Evolutionary conservation across 106 monocot species (phyloP).

Genomic region (Dendrobium catenatum): DNA sequence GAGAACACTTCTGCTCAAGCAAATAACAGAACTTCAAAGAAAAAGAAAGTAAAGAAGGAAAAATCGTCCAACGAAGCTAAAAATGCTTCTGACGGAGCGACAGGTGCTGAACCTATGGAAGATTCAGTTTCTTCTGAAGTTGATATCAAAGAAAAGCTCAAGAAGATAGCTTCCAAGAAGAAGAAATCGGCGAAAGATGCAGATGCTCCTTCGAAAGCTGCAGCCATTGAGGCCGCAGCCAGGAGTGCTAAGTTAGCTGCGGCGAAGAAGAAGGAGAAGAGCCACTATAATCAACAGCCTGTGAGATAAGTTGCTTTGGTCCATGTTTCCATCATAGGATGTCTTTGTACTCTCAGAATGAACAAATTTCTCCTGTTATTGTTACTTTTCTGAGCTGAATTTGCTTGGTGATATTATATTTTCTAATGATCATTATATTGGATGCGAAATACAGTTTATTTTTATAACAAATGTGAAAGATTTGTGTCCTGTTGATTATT

Average conservation of each 20-base stretch:
- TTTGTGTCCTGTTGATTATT: no score
- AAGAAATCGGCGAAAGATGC: conserved; percentile 51
- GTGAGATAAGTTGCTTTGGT: conserved; percentile 17
- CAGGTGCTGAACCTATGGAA: background rate
- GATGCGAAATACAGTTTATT: no score
- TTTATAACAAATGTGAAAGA: no score
- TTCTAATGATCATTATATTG: no score
- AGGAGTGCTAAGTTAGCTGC: conserved; percentile 43
- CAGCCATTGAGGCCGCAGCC: conserved; percentile 44
- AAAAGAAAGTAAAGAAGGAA: conserved; percentile 56
- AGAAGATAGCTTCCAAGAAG: conserved; percentile 41
- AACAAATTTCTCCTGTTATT: no score
- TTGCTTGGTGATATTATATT: no score
- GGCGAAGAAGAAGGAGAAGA: conserved; percentile 65
- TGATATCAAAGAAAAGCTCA: conserved; percentile 35
- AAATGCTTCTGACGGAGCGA: background rate
- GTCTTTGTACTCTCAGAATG: no score
- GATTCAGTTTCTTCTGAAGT: conserved; percentile 6
- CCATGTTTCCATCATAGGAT: background rate
- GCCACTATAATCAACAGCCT: conserved; percentile 58
- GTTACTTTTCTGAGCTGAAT: no score
- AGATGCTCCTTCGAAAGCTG: conserved; percentile 43
- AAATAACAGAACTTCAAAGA: conserved; percentile 54
- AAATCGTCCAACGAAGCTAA: conserved; percentile 30
- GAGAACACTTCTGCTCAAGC: conserved; percentile 13